Conservation (phyloP, 148 eudicot species). For the Fagopyrum homotropicum region DNA sequence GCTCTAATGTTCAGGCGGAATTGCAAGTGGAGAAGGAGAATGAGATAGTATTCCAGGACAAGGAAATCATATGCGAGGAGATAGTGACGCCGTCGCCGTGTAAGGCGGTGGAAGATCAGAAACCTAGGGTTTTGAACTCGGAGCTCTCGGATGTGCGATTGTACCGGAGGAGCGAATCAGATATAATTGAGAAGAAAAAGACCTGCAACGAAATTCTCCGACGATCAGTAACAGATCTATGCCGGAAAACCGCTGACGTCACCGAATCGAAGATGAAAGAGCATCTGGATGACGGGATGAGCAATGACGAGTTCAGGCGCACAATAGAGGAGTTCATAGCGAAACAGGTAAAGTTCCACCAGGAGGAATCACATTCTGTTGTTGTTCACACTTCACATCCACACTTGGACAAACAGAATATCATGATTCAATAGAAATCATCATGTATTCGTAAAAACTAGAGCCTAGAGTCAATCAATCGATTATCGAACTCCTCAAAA, state of each 20-base stretch:
- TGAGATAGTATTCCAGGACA: constrained; percentile 53
- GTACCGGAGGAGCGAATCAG: constrained; percentile 43
- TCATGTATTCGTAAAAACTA: not conserved
- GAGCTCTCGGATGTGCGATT: not conserved
- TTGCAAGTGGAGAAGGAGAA: constrained; percentile 12
- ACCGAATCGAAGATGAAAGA: constrained; percentile 20
- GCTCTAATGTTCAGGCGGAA: constrained; percentile 9
- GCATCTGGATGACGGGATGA: constrained; percentile 37
- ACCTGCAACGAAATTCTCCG: constrained; percentile 26
- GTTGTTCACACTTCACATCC: constrained; percentile 31
- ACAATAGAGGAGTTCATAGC: constrained; percentile 78
- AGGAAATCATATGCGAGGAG: constrained; percentile 50
- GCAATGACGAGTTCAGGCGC: constrained; percentile 69
- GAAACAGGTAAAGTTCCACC: constrained; percentile 67
- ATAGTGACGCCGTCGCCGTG: not conserved
- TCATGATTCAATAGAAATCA: not conserved
- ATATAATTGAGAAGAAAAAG: constrained; percentile 15
- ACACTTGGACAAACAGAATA: constrained; percentile 15
- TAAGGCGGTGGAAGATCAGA: not conserved
- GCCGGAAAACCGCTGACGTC: constrained; percentile 22
- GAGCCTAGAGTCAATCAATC: not conserved
- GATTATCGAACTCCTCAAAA: too few species aligned
- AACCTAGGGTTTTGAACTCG: not conserved
- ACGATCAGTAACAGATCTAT: constrained; percentile 51
- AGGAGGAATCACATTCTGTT: constrained; percentile 54